A percentile compares a stretch with the other conserved stretches of the same genome.
These are phyloP conservation scores for Penicillium silybi DNA, from an alignment of 495 filamentous ascomycete genomes.

Conservation along the genomic window DNA sequence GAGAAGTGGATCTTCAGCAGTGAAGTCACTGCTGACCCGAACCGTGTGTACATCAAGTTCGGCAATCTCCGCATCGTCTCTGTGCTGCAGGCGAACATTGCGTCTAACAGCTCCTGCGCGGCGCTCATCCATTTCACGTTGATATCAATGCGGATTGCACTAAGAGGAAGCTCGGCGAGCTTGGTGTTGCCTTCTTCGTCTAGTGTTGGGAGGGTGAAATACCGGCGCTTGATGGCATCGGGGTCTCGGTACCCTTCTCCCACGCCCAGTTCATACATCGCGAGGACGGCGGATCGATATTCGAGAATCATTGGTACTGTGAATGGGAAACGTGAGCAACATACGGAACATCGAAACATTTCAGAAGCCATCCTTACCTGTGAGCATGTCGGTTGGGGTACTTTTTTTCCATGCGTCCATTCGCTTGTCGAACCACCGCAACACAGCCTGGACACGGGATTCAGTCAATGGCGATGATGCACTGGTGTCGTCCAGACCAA, in stretches of 20 bases:
- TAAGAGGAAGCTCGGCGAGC: conserved; percentile 25
- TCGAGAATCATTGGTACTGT: conserved; percentile 42
- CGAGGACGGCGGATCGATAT: conserved; percentile 44
- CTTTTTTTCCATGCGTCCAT: conserved; percentile 43
- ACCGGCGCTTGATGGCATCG: conserved; percentile 37
- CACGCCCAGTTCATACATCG: conserved; percentile 49
- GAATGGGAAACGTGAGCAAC: background rate
- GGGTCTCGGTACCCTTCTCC: conserved; percentile 50
- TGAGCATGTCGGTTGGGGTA: conserved; percentile 34
- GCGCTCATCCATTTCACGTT: conserved; percentile 48
- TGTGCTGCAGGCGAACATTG: conserved; percentile 37
- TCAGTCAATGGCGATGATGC: conserved; percentile 40
- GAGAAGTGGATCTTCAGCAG: conserved; percentile 50
- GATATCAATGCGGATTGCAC: conserved; percentile 44
- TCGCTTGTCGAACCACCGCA: conserved; percentile 46
- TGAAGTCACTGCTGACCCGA: conserved; percentile 40
- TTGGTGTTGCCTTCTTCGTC: conserved; percentile 24
- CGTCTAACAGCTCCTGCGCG: conserved; percentile 46
- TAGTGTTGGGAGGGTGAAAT: conserved; percentile 37
- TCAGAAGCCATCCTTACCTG: conserved; percentile 22
- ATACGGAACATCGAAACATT: background rate
- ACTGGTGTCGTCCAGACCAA: conserved; percentile 49
- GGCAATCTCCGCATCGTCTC: conserved; percentile 42
- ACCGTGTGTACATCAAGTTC: conserved; percentile 44
- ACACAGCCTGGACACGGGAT: conserved; percentile 40